Conservation (phyloP, 352 stramenopile species). For the Phytophthora nicotianae region DNA sequence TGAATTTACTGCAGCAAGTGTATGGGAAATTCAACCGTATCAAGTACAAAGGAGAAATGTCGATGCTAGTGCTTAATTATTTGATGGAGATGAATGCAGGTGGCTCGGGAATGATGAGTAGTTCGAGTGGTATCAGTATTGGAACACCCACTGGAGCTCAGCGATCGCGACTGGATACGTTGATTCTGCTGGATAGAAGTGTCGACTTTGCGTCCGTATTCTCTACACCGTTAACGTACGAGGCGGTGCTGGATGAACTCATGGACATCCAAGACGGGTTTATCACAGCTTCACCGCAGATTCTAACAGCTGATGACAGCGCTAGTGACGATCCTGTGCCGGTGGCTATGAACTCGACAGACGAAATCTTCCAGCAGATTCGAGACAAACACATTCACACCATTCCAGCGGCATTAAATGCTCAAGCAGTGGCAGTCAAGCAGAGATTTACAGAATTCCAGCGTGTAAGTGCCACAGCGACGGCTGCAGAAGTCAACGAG, state of each 20-base stretch:
- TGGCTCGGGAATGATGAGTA: slow-evolving; percentile 22
- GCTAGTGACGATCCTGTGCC: slow-evolving; percentile 32
- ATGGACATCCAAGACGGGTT: slow-evolving; percentile 70
- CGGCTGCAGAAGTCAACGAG: slow-evolving; percentile 66
- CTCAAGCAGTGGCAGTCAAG: slow-evolving; percentile 56
- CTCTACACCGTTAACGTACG: slow-evolving; percentile 73
- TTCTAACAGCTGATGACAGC: slow-evolving; percentile 45
- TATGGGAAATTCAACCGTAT: slow-evolving; percentile 69
- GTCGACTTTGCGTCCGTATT: slow-evolving; percentile 75
- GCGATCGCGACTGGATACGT: slow-evolving; percentile 49
- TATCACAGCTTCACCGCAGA: slow-evolving; percentile 39
- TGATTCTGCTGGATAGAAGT: slow-evolving; percentile 73
- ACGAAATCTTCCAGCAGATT: slow-evolving; percentile 61
- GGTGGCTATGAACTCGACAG: slow-evolving; percentile 64
- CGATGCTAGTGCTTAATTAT: slow-evolving; percentile 69
- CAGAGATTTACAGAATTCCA: slow-evolving; percentile 64
- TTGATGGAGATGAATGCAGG: slow-evolving; percentile 57
- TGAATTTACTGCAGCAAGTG: slow-evolving; percentile 59
- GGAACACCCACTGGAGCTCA: neutral
- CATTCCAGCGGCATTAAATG: slow-evolving; percentile 55
- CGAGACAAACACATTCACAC: slow-evolving; percentile 69
- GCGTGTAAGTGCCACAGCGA: slow-evolving; percentile 41
- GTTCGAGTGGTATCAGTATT: neutral
- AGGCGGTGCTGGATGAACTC: slow-evolving; percentile 71
- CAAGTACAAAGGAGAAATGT: slow-evolving; percentile 82